Conservation (phyloP, 345 rosid genomes). For the Raphanus raphanistrum region DNA sequence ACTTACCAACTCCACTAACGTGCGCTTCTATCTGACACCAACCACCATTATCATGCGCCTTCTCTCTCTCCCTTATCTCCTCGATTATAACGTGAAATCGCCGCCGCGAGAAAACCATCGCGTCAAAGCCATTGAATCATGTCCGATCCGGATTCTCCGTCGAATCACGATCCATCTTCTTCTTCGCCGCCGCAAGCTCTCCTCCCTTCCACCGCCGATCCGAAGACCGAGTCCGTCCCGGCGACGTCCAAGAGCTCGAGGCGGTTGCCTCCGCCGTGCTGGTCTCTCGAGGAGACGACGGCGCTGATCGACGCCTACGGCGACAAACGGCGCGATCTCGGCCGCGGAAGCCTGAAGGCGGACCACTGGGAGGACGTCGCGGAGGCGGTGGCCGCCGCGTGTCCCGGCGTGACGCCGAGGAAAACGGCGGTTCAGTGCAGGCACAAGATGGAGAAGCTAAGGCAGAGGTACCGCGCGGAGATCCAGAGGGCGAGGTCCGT, state of each 20-base stretch:
- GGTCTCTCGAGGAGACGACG: slow-evolving; percentile 86
- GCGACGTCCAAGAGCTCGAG: slow-evolving; percentile 47
- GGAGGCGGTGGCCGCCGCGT: slow-evolving; percentile 54
- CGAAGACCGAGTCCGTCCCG: slow-evolving; percentile 24
- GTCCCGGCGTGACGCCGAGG: slow-evolving; percentile 61
- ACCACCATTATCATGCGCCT: slow-evolving; percentile 30
- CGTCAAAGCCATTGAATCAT: slow-evolving; percentile 24
- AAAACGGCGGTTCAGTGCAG: slow-evolving; percentile 94
- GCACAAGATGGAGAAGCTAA: slow-evolving; percentile 98
- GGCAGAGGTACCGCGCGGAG: slow-evolving; percentile 85
- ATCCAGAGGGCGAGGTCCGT: slow-evolving; percentile 85
- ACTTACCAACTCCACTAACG: slow-evolving; percentile 23
- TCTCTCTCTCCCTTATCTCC: slow-evolving; percentile 38
- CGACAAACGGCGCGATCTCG: slow-evolving; percentile 86
- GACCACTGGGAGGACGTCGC: slow-evolving; percentile 96
- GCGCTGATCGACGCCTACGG: slow-evolving; percentile 81
- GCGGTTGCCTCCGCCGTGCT: slow-evolving; percentile 93
- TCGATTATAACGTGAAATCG: slow-evolving; percentile 28
- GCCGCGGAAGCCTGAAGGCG: slow-evolving; percentile 92
- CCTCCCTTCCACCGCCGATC: slow-evolving; percentile 13
- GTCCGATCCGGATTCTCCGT: slow-evolving; percentile 48
- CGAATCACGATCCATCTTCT: slow-evolving; percentile 23
- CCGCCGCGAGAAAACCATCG: slow-evolving; percentile 28
- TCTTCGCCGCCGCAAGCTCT: no score
- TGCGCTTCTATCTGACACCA: slow-evolving; percentile 30